Evolutionary conservation across 306 rosid genomes (phyloP), one percentile per base, ranked within the genome.

Genomic region (Arachis stenosperma): DNA sequence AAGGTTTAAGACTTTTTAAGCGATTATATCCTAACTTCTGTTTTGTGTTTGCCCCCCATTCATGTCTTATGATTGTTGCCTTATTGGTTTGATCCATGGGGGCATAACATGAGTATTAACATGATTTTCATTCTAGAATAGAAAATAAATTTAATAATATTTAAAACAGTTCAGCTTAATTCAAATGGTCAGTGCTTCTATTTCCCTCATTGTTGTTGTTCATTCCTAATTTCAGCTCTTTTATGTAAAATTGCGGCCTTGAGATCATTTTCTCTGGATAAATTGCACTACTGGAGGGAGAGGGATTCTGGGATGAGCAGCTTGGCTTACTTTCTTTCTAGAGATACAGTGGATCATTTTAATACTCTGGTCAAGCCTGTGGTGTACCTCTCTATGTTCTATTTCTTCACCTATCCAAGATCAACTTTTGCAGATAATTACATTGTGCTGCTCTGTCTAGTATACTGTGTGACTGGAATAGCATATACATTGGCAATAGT

Each of bases 391-490:
- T 85, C 97, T 3, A 91, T 86, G 90, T 91, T 87, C 86, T 91
- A 91, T 69, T 87, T 83, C 79, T 88, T 89, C 81, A 87, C 95
- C 73, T 78, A 82, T 56, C 97, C 95, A 14, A 91, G 97, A 82
- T 91, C 97, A 22, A 78, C 85, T 46, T 85, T 91, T 77, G 71
- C 86, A 7, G 87, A 85, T 75, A 89, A 91, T 77, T 91, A 91
- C 61, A n/a, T 75, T 41, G 86, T 91, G 72, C 75, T 91, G 72
- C 79, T 85, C 46, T 84, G 92, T 69, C 97, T 91, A 44, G 90
- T 91, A 14, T 91, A 91, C 65, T 91, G 97, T 74, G 95, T 91
- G 42, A 91, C 97, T 11, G 97, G 97, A 69, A 81, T 91, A 52
- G 97, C 90, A 13, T 91, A 91, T 65, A 81, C 87, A 13, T 75